Evolutionary conservation across 345 rosid genomes (phyloP).

Genomic region (Iberis pinnata): DNA sequence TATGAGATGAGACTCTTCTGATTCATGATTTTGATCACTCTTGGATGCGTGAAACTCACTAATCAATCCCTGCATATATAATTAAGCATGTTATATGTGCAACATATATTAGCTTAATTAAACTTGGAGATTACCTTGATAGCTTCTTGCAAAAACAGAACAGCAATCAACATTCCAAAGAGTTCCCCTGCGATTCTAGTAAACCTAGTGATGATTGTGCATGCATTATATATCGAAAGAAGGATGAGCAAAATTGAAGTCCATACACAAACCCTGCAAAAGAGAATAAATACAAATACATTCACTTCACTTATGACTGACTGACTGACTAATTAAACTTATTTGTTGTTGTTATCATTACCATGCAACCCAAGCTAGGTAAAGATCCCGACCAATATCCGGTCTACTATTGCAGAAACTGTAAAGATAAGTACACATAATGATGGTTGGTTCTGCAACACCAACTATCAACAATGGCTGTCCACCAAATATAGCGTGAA

Average conservation of each 20-base stretch:
- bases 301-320: not conserved
- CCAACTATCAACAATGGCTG: conserved; percentile 80
- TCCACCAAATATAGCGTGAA: conserved; percentile 76
- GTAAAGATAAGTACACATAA: conserved; percentile 80
- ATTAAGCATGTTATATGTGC: not conserved
- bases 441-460: conserved; percentile 84
- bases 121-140: too few species aligned
- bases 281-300: not conserved
- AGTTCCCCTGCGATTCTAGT: conserved; percentile 74
- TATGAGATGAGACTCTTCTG: conserved; percentile 41
- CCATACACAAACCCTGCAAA: conserved; percentile 71
- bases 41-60: conserved; percentile 48
- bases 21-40: conserved; percentile 32
- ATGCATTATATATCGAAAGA: conserved; percentile 62
- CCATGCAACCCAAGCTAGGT: conserved; percentile 79
- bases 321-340: too few species aligned
- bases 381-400: conserved; percentile 51
- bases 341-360: conserved; percentile 4
- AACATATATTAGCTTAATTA: too few species aligned
- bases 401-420: conserved; percentile 51
- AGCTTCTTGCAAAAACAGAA: conserved; percentile 80
- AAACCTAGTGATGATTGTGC: conserved; percentile 51
- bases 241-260: conserved; percentile 53
- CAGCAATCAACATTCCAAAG: conserved; percentile 72
- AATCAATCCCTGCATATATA: conserved; percentile 46